Base-by-base conservation (phyloP, 2,329 filamentous ascomycete species). In the Purpureocillium lavendulum region DNA sequence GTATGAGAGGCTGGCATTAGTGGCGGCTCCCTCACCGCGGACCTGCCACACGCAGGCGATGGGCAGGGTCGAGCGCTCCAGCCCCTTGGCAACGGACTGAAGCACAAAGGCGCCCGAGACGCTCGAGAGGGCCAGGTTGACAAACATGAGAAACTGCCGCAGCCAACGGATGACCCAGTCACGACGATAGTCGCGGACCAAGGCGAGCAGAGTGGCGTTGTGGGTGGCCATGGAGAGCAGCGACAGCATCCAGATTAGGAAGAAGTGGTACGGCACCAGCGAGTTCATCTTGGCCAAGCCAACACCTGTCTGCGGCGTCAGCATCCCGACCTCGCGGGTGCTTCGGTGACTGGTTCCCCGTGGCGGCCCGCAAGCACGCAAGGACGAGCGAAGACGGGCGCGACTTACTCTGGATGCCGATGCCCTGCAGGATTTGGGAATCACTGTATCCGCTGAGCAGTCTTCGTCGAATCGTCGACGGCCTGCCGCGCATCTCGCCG, bases 81-180 rank as follows among this genome's bases (percentile, higher is more conserved):
- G 55, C 13, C 70, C 67, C 41, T 67, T 69, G 38, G 67, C 58
- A 9, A 81, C 74, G 14, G 65, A 67, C 48, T 70, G 65, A 16
- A 82, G 61, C 32, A 81, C 67, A 48, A 75, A 77, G 13, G 77
- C 56, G 7, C 77, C 75, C 28, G 67, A 71, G 4, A 75, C 59
- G 38, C 71, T 71, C 5, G 72, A 75, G 12, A 84, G 66, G 1
- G 66, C 67, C 44, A 83, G 60, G 57, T 82, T 84, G 44, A 75
- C 66, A 43, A 82, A 69, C 77, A 84, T 84, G 48, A 83, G 68
- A 16, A 73, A 60, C 53, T 82, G 77, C 16, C 80, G 67, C 49
- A 84, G 59, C 78, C 78, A 83, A 34, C 78, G 66, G 36, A 84
- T 61, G 0, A 84, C 75, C 74, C 75, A 78, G 57, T 84, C 79